phyloP scores from a whole-genome alignment of 2,329 filamentous ascomycete genomes.

The Ophiocordyceps camponoti-floridani region DNA sequence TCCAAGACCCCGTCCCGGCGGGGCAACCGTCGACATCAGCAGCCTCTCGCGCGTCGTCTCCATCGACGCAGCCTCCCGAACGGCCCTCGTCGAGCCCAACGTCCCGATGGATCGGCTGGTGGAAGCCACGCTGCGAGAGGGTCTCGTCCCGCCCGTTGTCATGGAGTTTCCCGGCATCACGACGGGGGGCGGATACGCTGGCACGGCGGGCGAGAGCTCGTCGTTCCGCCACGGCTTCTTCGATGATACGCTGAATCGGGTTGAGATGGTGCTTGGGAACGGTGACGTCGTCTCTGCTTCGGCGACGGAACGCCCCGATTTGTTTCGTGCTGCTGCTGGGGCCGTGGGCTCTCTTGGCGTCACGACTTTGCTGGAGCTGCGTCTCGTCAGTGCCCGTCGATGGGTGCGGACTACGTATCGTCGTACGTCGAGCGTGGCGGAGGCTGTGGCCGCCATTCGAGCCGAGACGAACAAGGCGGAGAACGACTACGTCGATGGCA shows the following conservation, averaged over 20 bases:
- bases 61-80: conserved; percentile 35
- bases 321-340: conserved; percentile 49
- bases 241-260: conserved; percentile 40
- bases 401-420: conserved; percentile 48
- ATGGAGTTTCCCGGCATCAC: conserved; percentile 68
- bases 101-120: conserved; percentile 58
- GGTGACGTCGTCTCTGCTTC: conserved; percentile 42
- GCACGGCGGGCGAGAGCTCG: conserved; percentile 53
- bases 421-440: conserved; percentile 27
- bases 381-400: conserved; percentile 38
- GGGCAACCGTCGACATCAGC: conserved; percentile 42
- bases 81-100: conserved; percentile 56
- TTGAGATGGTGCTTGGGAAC: conserved; percentile 54
- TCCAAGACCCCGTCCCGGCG: conserved; percentile 17
- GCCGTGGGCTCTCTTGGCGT: conserved; percentile 52
- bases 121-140: conserved; percentile 43
- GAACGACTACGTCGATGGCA: conserved; percentile 59
- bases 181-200: conserved; percentile 52
- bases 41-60: conserved; percentile 43
- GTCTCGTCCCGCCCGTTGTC: conserved; percentile 51
- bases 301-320: conserved; percentile 23
- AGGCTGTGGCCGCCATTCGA: conserved; percentile 29
- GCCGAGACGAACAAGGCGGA: conserved; percentile 22
- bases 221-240: conserved; percentile 58
- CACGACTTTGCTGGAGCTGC: conserved; percentile 47